Base-by-base conservation (phyloP, 768 basidiomycete species). In the Hygrocybe coccinea region DNA sequence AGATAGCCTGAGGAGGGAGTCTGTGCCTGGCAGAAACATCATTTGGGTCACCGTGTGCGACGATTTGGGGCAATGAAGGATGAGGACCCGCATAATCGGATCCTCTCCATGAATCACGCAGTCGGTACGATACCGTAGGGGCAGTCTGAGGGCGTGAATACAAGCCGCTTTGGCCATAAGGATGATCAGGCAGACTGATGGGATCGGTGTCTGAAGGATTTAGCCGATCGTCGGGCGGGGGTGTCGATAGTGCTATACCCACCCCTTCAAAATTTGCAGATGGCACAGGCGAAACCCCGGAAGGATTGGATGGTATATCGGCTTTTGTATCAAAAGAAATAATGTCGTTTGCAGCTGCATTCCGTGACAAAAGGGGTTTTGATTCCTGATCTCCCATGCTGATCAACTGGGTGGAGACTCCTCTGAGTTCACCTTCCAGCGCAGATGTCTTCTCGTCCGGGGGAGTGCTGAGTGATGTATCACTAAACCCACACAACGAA, bases 111-210 rank as follows among this genome's bases (percentile, higher is more conserved):
- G 47, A 47, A 21, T 56, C 64, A 34, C 33, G 46, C 8, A 25
- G 50, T n/a, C 37, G 59, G 15, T 56, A 54, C 50, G 24, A 54
- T n/a, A 25, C 54, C 25, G 39, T 17, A 19, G 60, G 25, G 6
- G 52, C 43, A 14, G 56, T 54, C 5, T 52, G 50, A 29, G 59
- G 66, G 55, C 67, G 66, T 1, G 69, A 50, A 57, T 64, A 72
- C 58, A 73, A 45, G 1, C 75, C 76, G 12, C 70, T 74, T 52
- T 74, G 74, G 12, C 79, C 80, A 60, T 82, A 82, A 10, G 80
- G 80, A 62, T 82, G 80, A 17, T 71, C 64, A 11, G 69, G 71
- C 37, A 79, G 50, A 25, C 66, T 64, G 56, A 74, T 64, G n/a
- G 66, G 60, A 12, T 73, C 71, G 25, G 60, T 59, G 43, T 70